Evolutionary conservation across 768 basidiomycete genomes (phyloP).

Genomic region (Leccinum subgranulosum): DNA sequence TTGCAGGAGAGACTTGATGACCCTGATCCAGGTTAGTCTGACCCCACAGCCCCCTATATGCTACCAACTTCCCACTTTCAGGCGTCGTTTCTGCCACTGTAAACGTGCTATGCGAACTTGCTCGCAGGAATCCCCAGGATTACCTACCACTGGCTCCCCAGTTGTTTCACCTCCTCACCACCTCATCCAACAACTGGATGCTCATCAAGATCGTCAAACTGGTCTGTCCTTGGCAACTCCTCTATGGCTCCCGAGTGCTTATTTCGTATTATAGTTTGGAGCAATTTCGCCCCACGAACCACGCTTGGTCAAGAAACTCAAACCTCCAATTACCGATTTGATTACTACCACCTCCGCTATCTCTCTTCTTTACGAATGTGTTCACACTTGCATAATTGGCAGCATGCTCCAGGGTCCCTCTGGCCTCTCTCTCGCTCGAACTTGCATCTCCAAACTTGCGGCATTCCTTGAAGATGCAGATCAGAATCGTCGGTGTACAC

Average conservation of each 20-base stretch:
- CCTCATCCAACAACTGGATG: constrained; percentile 99
- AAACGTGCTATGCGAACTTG: constrained; percentile 92
- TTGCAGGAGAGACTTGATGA: constrained; percentile 82
- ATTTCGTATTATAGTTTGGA: constrained; percentile 66
- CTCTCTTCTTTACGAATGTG: constrained; percentile 95
- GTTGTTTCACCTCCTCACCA: constrained; percentile 88
- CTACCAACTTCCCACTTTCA: constrained; percentile 25
- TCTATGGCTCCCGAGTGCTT: not conserved
- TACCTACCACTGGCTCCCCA: constrained; percentile 89
- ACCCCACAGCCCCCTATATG: not conserved
- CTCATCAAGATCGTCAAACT: constrained; percentile 98
- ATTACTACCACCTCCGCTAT: constrained; percentile 96
- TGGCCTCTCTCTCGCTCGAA: constrained; percentile 75
- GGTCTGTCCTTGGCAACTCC: constrained; percentile 42
- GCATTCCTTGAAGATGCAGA: constrained; percentile 89
- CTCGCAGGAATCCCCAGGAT: constrained; percentile 71
- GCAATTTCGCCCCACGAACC: constrained; percentile 89
- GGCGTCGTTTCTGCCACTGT: constrained; percentile 94
- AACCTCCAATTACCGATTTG: constrained; percentile 90
- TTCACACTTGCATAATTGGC: constrained; percentile 96
- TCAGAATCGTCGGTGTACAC: constrained; percentile 80
- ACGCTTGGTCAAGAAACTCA: constrained; percentile 89
- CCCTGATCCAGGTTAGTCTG: constrained; percentile 55
- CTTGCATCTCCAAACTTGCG: constrained; percentile 92
- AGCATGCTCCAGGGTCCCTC: constrained; percentile 85